These are phyloP conservation scores for Pythium phragmitis DNA, from an alignment of 352 stramenopile genomes.

Conservation along the genomic window DNA sequence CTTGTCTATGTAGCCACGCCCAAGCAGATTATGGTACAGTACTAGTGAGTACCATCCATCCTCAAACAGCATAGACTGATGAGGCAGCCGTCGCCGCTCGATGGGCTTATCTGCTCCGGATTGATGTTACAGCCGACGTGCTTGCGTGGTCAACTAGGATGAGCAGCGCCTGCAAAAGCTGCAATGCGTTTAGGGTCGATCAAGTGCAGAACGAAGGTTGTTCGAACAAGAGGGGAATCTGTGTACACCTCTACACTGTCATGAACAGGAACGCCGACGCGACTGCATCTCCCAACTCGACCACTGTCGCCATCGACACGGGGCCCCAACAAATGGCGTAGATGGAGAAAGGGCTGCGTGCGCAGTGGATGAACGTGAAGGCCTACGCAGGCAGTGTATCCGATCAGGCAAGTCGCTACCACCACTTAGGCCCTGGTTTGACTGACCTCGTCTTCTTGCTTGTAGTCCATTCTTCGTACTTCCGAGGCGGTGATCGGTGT, in stretches of 20 bases:
- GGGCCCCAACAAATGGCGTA: background rate
- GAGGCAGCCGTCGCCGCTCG: too few relatives aligned
- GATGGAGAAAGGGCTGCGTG: background rate
- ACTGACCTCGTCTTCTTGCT: conserved; percentile 42
- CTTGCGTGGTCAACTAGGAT: too few relatives aligned
- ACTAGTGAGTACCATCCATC: too few relatives aligned
- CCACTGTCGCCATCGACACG: background rate
- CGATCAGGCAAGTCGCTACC: background rate
- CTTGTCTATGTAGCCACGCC: too few relatives aligned
- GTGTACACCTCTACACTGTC: background rate
- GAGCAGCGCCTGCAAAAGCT: too few relatives aligned
- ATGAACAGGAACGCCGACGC: background rate
- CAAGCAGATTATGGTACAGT: too few relatives aligned
- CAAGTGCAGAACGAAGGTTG: background rate
- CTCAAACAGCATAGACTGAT: too few relatives aligned
- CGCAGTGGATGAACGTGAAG: background rate
- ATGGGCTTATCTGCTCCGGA: too few relatives aligned
- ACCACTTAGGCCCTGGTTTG: background rate
- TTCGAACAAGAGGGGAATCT: background rate
- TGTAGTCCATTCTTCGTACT: conserved; percentile 28
- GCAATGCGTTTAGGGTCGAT: background rate
- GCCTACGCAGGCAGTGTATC: background rate
- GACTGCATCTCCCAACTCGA: background rate
- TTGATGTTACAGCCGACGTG: too few relatives aligned
- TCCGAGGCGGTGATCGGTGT: background rate